Conservation (phyloP, 1,284 basidiomycete genomes). For the Pseudozyma tsukubaensis region DNA sequence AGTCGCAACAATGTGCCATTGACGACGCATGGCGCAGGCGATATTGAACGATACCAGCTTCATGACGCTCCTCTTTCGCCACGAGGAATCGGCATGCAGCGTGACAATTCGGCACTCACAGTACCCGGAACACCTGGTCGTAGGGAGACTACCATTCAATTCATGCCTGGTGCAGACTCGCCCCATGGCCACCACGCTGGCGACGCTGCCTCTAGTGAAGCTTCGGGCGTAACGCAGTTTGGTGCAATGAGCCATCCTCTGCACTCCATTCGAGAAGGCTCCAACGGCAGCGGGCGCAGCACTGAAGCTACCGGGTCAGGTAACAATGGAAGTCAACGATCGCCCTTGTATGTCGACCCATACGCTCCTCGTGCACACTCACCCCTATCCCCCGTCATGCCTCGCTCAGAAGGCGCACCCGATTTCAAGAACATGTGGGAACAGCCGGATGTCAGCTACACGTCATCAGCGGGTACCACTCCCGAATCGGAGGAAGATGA, state of each 20-base stretch:
- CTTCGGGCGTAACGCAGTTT: conserved; percentile 16
- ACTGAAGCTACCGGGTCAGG: conserved; percentile 11
- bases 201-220: background rate
- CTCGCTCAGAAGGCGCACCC: conserved; percentile 18
- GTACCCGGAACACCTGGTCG: conserved; percentile 20
- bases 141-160: conserved; percentile 44
- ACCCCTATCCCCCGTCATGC: conserved; percentile 34
- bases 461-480: conserved; percentile 24
- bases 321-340: conserved; percentile 3
- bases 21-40: conserved; percentile 37
- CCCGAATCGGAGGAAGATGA: conserved; percentile 37
- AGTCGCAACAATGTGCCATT: conserved; percentile 39
- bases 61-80: conserved; percentile 59
- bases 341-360: conserved; percentile 31
- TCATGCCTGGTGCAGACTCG: conserved; percentile 38
- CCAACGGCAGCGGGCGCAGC: conserved; percentile 33
- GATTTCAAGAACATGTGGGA: conserved; percentile 41
- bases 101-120: background rate
- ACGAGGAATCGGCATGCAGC: conserved; percentile 3
- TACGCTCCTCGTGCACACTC: conserved; percentile 32
- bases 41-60: conserved; percentile 60
- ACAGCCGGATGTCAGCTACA: conserved; percentile 19
- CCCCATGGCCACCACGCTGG: conserved; percentile 56
- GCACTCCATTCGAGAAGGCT: conserved; percentile 36
- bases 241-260: conserved; percentile 15